Evolutionary conservation across 2,329 filamentous ascomycete genomes (phyloP).

Genomic region (Exophiala dermatitidis): DNA sequence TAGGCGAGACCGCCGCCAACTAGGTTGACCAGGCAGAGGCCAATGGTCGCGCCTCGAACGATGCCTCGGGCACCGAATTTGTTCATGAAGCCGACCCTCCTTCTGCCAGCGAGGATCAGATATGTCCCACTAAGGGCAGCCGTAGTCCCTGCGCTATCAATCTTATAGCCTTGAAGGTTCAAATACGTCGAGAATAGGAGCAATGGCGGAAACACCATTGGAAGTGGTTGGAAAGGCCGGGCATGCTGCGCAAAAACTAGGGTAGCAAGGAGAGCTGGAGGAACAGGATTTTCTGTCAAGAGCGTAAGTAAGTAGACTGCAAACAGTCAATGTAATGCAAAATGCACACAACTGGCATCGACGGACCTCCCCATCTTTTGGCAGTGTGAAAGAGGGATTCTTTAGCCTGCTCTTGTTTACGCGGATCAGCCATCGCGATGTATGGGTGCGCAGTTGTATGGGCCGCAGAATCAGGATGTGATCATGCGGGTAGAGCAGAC

Average conservation of each 20-base stretch:
- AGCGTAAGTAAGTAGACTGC: slow-evolving; percentile 23
- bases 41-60: slow-evolving; percentile 41
- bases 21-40: slow-evolving; percentile 41
- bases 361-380: slow-evolving; percentile 28
- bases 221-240: slow-evolving; percentile 58
- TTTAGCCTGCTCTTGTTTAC: slow-evolving; percentile 19
- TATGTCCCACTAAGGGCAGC: slow-evolving; percentile 61
- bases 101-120: slow-evolving; percentile 53
- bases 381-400: slow-evolving; percentile 21
- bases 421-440: slow-evolving; percentile 17
- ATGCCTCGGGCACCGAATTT: slow-evolving; percentile 41
- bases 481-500: too few species aligned
- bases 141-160: slow-evolving; percentile 56
- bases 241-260: slow-evolving; percentile 59
- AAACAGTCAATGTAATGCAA: slow-evolving; percentile 17
- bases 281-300: slow-evolving; percentile 53
- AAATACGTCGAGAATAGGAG: slow-evolving; percentile 61
- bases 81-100: slow-evolving; percentile 43
- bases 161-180: slow-evolving; percentile 56
- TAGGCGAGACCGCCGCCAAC: slow-evolving; percentile 43
- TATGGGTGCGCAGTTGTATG: too few species aligned
- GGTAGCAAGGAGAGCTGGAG: slow-evolving; percentile 58
- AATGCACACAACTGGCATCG: background rate
- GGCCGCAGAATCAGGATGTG: too few species aligned
- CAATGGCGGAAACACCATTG: slow-evolving; percentile 60